Base-by-base conservation (phyloP, 2,329 filamentous ascomycete species). In the Fusarium nodosum region DNA sequence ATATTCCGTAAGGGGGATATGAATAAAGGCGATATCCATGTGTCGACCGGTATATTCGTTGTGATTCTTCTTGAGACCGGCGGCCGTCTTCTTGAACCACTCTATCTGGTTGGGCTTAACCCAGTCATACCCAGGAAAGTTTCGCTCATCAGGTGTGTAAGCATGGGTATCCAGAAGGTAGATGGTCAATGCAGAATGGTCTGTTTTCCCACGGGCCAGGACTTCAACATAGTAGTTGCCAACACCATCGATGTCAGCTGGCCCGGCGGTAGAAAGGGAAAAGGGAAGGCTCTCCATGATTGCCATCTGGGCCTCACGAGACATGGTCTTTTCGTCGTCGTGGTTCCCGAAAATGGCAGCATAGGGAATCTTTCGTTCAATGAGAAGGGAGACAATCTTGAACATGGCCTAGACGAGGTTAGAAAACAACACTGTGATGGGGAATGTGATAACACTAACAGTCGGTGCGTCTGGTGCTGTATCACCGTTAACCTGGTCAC, bases 331-430 rank as follows among this genome's bases (percentile, higher is more conserved):
- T 83, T 98, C 95, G 75, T 98, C 95, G 76, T 99, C 96, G 79
- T 99, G 96, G 78, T 99, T 99, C 59, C 96, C 96, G 76, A 98
- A 97, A 63, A 99, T 98, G 64, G 91, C 90, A 18, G 94, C 93
- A 75, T 97, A 98, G 0, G 96, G 96, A 38, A 98, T 93, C 74
- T 93, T 93, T 78, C 92, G 92, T 78, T 93, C 89, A 66, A 93
- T 91, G 52, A 99, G 88, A 15, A 97, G 85, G 48, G 93, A 90
- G 8, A 93, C 92, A 74, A 94, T 93, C 81, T 99, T 99, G 84
- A 97, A 97, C 62, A 99, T 92, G 38, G 95, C 93, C 89, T 91
- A 56, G 8, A 22, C 18, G 3, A 31, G 7, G 28, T 72, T 78
- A 65, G 69, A 54, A 39, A 33, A 11, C 15, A 24, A 26, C 18